Conservation (phyloP, 495 filamentous ascomycete genomes). For the Neurospora sublineolata region DNA sequence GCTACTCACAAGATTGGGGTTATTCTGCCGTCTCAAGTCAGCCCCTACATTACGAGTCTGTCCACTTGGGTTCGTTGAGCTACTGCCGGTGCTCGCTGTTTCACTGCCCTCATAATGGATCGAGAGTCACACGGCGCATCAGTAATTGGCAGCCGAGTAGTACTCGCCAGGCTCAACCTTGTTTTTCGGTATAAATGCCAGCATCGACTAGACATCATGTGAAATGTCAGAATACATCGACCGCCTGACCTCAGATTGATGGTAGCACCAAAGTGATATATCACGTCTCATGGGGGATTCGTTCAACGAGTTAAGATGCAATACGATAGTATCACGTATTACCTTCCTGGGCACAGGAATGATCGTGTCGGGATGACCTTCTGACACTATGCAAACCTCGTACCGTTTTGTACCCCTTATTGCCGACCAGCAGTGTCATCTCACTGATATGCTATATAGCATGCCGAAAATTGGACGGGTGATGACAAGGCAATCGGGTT, state of each 20-base stretch:
- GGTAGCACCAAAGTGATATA: background rate
- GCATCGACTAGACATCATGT: background rate
- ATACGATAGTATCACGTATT: background rate
- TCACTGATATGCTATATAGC: background rate
- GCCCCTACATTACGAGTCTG: background rate
- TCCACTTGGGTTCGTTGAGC: background rate
- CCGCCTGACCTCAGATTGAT: background rate
- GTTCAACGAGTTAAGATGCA: background rate
- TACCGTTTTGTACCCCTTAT: background rate
- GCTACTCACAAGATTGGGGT: background rate
- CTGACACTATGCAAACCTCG: background rate
- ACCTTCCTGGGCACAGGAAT: background rate
- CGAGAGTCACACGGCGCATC: background rate
- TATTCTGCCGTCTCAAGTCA: background rate
- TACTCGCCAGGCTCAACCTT: background rate
- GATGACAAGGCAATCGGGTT: slow-evolving; percentile 4
- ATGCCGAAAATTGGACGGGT: background rate
- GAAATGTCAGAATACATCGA: background rate
- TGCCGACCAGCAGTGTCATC: background rate
- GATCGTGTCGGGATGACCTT: background rate
- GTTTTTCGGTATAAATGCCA: background rate
- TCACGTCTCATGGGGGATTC: background rate
- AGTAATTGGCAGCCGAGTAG: background rate
- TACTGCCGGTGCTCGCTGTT: background rate
- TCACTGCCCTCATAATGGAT: background rate